Evolutionary conservation across 169 alveolate genomes (phyloP), one percentile per base, ranked within the genome.

Genomic region (Babesia sp.): DNA sequence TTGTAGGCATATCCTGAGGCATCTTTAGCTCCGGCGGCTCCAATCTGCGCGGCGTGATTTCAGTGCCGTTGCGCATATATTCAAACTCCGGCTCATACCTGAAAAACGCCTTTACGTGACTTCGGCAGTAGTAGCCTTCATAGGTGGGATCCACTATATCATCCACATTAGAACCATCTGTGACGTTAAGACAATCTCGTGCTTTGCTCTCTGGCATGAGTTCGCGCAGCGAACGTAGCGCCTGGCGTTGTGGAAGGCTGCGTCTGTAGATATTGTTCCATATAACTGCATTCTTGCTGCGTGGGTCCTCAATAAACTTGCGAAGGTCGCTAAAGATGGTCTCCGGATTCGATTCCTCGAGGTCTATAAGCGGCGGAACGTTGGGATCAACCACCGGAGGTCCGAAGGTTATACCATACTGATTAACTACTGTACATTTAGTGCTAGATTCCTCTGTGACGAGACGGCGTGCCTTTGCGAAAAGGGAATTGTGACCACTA

Each of bases 101-200:
- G 48, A 71, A 71, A 44, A 79, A 79, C 26, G 71, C 57, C 29
- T 79, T 75, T 33, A 53, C 33, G 63, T 71, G 61, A n/a, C 70
- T 55, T 9, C 41, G 44, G 76, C 60, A 45, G 46, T 70, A 70
- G 41, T 70, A 70, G 14, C 76, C 76, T 2, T 69, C 75, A 36
- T 42, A 66, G n/a, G 77, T 79, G 33, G 61, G 73, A 24, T 44
- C 70, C 11, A 79, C 44, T 20, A 79, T 22, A 18, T 79, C 83
- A n/a, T 79, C 87, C 24, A 79, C 76, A 16, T 79, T 71, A 7
- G 87, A 51, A 5, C 76, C 83, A 44, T 79, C 87, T n/a, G 87
- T 79, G 33, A 79, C 75, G 39, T 79, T 59, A 5, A 79, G 64
- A 51, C 87, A 79, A 0, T 59, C 59, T 6, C 63, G n/a, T 16